Evolutionary conservation across 2,329 filamentous ascomycete species (phyloP).

Genomic region (Diaporthe citrichinensis): DNA sequence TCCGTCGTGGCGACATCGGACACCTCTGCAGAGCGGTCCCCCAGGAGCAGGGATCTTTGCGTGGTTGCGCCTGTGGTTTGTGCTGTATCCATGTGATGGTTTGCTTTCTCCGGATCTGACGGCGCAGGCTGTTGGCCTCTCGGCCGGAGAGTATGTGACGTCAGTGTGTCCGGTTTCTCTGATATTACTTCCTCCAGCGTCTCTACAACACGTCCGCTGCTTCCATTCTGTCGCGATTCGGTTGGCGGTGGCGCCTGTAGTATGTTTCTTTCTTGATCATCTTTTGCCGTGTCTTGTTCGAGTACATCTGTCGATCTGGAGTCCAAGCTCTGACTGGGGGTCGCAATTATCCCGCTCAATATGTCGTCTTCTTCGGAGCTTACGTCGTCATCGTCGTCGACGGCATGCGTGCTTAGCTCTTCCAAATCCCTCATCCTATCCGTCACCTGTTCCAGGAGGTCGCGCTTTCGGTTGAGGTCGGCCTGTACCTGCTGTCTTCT

Average conservation of each 20-base stretch:
- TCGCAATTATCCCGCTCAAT: constrained; percentile 67
- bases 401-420: constrained; percentile 63
- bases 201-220: constrained; percentile 25
- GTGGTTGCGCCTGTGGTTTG: constrained; percentile 42
- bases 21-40: constrained; percentile 35
- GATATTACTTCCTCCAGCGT: constrained; percentile 34
- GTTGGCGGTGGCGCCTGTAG: constrained; percentile 23
- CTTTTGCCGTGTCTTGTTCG: constrained; percentile 44
- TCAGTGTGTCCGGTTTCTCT: constrained; percentile 45
- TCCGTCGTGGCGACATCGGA: constrained; percentile 70
- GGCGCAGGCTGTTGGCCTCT: constrained; percentile 42
- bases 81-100: constrained; percentile 33
- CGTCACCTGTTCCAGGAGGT: constrained; percentile 74
- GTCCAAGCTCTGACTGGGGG: constrained; percentile 67
- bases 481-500: constrained; percentile 73
- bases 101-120: constrained; percentile 36
- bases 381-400: constrained; percentile 56
- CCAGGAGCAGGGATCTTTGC: constrained; percentile 36
- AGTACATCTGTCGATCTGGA: constrained; percentile 49
- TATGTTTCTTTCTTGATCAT: constrained; percentile 33
- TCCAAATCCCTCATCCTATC: constrained; percentile 78
- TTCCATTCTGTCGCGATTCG: constrained; percentile 18
- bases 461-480: constrained; percentile 75
- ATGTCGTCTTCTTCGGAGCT: constrained; percentile 71
- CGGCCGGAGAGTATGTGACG: constrained; percentile 53